Percentiles rank a stretch among this genome's conserved stretches.
Conservation (phyloP, 1,139 yeast genomes). For the Candida frijolesensis region DNA sequence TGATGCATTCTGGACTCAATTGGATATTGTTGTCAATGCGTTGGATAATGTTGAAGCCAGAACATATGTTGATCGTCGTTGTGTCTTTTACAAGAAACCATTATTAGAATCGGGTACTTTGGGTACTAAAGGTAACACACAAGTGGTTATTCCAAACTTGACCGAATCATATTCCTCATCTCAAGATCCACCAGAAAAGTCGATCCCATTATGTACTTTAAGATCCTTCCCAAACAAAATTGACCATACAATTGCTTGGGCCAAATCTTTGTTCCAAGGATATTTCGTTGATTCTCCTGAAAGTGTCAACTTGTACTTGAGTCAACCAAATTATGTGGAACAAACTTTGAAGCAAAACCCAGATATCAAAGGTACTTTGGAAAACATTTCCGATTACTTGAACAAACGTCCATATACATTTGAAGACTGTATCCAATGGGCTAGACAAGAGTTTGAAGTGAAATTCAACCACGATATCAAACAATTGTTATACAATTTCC, state of each 20-base stretch:
- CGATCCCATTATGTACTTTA: constrained; percentile 94
- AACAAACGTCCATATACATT: constrained; percentile 83
- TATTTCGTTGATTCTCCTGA: constrained; percentile 88
- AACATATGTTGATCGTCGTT: constrained; percentile 95
- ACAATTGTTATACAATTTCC: constrained; percentile 91
- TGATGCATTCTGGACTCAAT: constrained; percentile 80
- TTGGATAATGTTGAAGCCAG: constrained; percentile 97
- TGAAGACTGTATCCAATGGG: constrained; percentile 96
- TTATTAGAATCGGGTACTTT: constrained; percentile 94
- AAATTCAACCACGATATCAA: constrained; percentile 83
- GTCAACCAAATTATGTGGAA: constrained; percentile 93
- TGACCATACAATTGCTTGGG: constrained; percentile 99
- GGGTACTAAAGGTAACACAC: constrained; percentile 98
- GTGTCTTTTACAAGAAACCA: constrained; percentile 90
- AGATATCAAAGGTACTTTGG: constrained; percentile 84
- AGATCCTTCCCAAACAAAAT: constrained; percentile 97
- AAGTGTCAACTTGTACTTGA: constrained; percentile 84
- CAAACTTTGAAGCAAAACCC: constrained; percentile 88
- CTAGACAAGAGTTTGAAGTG: constrained; percentile 82
- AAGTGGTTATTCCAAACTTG: constrained; percentile 87
- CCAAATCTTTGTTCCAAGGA: constrained; percentile 93
- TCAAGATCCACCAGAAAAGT: constrained; percentile 97
- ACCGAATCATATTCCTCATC: constrained; percentile 96
- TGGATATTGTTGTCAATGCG: constrained; percentile 94
- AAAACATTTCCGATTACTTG: constrained; percentile 72